Evolutionary conservation across 176 grass and related monocot genomes (phyloP).

Genomic region (Puya raimondii): DNA sequence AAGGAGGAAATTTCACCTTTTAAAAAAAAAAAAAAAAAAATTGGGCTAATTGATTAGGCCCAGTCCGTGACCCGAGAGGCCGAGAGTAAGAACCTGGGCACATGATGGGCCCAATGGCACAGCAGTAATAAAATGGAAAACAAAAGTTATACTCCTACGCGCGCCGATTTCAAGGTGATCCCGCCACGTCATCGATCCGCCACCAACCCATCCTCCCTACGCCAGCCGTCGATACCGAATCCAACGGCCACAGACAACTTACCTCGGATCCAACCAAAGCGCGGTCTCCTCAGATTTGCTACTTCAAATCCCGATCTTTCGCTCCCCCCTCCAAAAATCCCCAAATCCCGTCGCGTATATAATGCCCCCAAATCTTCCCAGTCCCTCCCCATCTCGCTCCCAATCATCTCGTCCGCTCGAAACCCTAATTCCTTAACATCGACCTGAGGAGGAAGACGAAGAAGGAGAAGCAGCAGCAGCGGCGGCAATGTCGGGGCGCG

Average conservation of each 20-base stretch:
- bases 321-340: background rate
- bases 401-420: background rate
- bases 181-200: slow-evolving; percentile 52
- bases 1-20: background rate
- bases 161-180: too few relatives aligned
- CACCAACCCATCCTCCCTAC: background rate
- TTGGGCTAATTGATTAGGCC: too few relatives aligned
- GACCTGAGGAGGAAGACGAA: background rate
- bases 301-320: slow-evolving; percentile 20
- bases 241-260: background rate
- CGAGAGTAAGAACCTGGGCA: too few relatives aligned
- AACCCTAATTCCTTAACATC: background rate
- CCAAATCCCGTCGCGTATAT: slow-evolving; percentile 8
- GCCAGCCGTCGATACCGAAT: background rate
- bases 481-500: slow-evolving; percentile 62
- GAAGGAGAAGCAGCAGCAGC: background rate
- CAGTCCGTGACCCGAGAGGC: too few relatives aligned
- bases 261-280: slow-evolving; percentile 21
- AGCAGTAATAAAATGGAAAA: too few relatives aligned
- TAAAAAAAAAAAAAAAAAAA: too few relatives aligned
- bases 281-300: background rate
- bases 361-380: background rate
- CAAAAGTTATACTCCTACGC: background rate
- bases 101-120: too few relatives aligned
- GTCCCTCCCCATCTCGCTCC: background rate